Percentiles rank a stretch among this genome's conserved stretches.
phyloP scores from a whole-genome alignment of 768 basidiomycete species.

The Infundibulicybe gibba region DNA sequence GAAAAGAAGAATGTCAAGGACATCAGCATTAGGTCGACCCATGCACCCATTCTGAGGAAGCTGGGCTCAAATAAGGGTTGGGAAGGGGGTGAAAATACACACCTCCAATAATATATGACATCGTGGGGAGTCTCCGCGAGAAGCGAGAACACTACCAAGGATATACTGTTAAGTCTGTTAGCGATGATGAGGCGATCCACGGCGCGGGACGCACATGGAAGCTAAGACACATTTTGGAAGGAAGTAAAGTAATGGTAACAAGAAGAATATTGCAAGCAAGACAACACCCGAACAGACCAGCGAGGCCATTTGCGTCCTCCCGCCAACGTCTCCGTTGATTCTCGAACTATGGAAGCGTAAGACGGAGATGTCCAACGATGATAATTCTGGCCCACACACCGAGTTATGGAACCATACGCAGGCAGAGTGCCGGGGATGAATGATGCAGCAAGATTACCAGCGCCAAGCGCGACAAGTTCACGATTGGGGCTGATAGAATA shows the following conservation, averaged over 20 bases:
- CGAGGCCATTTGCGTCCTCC: slow-evolving; percentile 85
- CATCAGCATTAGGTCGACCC: slow-evolving; percentile 88
- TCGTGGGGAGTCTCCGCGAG: slow-evolving; percentile 88
- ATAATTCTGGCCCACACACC: slow-evolving; percentile 39
- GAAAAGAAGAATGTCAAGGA: slow-evolving; percentile 83
- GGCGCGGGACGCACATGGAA: slow-evolving; percentile 59
- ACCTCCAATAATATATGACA: slow-evolving; percentile 82
- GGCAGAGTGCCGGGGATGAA: slow-evolving; percentile 89
- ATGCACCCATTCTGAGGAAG: slow-evolving; percentile 73
- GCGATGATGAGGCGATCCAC: not conserved
- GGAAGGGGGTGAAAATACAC: slow-evolving; percentile 12
- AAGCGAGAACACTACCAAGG: slow-evolving; percentile 80
- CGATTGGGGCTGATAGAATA: slow-evolving; percentile 92
- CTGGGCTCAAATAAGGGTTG: not conserved
- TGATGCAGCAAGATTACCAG: slow-evolving; percentile 73
- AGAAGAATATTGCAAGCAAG: slow-evolving; percentile 83
- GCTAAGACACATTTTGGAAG: slow-evolving; percentile 89
- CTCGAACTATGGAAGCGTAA: slow-evolving; percentile 47
- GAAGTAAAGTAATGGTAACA: slow-evolving; percentile 81
- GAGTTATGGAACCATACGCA: slow-evolving; percentile 90
- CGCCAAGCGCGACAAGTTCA: slow-evolving; percentile 90
- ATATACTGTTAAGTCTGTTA: slow-evolving; percentile 49
- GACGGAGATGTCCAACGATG: not conserved
- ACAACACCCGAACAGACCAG: slow-evolving; percentile 72
- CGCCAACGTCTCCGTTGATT: slow-evolving; percentile 90